Base-by-base conservation (phyloP, 2,329 filamentous ascomycete species). In the Drechslerella dactyloides region DNA sequence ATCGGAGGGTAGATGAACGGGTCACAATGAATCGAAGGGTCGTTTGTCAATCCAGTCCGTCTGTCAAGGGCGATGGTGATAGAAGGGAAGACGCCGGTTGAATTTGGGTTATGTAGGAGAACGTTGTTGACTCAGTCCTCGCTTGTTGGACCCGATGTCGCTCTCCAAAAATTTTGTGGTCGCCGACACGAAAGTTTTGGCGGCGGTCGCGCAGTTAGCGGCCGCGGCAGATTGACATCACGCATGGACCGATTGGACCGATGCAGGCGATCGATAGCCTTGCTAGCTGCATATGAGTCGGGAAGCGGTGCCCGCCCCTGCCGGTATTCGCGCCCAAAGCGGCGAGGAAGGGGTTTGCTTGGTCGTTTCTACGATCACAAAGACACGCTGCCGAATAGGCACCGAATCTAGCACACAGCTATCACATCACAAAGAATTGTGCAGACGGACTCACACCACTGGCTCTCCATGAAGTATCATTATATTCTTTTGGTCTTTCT, bases 401-500 rank as follows among this genome's bases (percentile, higher is more conserved):
- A 33, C 27, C 27, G 27, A n/a, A n/a, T 46, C 19, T 15, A n/a
- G 42, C 15, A 46, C 13, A 46, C 19, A 46, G 3, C 5, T n/a
- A 46, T 46, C 46, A 24, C 8, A 15, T 11, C 11, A 10, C 30
- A 35, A 15, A 1, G 4, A 30, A 52, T 17, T 17, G n/a, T n/a
- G n/a, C n/a, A 44, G 27, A 23, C n/a, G 10, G 6, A 21, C 11
- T 21, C 23, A 13, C 10, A 6, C 48, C 23, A 46, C 30, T 21
- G 35, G 65, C 50, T 69, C 66, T 70, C 66, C 59, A 50, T 70
- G 63, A 59, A 23, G 48, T 63, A 70, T 70, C 59, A 70, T 70
- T 64, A 64, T 64, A 64, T 70, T 70, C 66, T 70, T 70, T 64
- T 62, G 60, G 59, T 62, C 51, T 63, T 69, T 69, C 65, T 59